Conservation (phyloP, 768 basidiomycete species). For the Psilocybe cubensis region DNA sequence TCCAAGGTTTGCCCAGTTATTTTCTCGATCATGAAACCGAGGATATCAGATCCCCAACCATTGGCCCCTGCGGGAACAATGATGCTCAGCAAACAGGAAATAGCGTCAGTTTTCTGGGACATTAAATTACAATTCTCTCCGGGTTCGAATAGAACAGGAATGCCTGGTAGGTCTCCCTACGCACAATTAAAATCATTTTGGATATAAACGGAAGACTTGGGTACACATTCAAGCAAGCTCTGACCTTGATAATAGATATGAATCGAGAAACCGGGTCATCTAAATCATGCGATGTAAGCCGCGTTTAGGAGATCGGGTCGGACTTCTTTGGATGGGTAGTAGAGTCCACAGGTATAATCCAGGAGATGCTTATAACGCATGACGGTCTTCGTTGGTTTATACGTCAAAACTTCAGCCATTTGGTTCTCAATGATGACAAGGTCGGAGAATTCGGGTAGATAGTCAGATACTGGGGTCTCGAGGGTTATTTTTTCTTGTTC, state of each 20-base stretch:
- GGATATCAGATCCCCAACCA: conserved; percentile 32
- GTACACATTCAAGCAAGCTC: conserved; percentile 13
- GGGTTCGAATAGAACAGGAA: conserved; percentile 32
- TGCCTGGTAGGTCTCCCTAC: conserved; percentile 26
- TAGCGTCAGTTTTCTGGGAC: neutral
- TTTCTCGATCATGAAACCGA: conserved; percentile 36
- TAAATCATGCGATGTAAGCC: conserved; percentile 4
- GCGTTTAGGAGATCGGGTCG: neutral
- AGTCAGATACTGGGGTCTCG: conserved; percentile 21
- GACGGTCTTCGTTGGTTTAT: conserved; percentile 23
- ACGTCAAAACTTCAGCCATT: conserved; percentile 7
- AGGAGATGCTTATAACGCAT: conserved; percentile 29
- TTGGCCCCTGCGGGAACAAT: conserved; percentile 25
- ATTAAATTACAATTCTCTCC: conserved; percentile 30
- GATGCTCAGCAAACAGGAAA: too few species aligned
- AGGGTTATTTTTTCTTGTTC: conserved; percentile 27
- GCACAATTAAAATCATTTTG: neutral
- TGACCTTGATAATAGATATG: conserved; percentile 22
- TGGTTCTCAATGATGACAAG: conserved; percentile 23
- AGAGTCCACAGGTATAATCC: conserved; percentile 33
- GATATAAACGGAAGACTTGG: neutral
- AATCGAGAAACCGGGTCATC: conserved; percentile 16
- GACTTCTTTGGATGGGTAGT: conserved; percentile 18
- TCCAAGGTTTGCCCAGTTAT: conserved; percentile 30
- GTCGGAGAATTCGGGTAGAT: conserved; percentile 26